A percentile compares a stretch with the other conserved stretches of the same genome.
Conservation (phyloP, 129 eudicot species). For the sunflower (Helianthus annuus) region DNA sequence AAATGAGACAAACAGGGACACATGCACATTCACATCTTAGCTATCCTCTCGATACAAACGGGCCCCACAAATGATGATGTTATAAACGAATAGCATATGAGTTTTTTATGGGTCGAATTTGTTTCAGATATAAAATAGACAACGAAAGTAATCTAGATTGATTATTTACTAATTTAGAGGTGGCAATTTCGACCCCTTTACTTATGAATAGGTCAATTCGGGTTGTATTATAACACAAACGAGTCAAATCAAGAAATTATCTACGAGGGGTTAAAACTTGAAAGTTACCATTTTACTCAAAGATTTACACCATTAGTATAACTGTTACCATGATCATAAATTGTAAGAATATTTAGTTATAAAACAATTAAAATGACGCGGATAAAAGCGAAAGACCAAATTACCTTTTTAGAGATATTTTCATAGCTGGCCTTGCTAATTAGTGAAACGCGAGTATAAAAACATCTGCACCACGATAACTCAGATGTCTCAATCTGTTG, state of each 20-base stretch:
- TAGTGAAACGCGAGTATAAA: constrained; percentile 82
- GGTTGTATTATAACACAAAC: neutral
- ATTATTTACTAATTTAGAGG: neutral
- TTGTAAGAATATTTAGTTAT: neutral
- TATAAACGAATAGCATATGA: neutral
- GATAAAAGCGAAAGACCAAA: neutral
- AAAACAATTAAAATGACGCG: neutral
- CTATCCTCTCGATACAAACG: neutral
- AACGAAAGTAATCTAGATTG: neutral
- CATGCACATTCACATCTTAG: constrained; percentile 19
- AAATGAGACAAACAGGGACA: constrained; percentile 10
- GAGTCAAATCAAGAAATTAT: neutral
- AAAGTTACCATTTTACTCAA: neutral
- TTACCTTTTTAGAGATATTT: constrained; percentile 72
- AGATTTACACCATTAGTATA: neutral
- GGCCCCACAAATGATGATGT: constrained; percentile 15
- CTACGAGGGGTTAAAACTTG: neutral
- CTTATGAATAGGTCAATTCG: neutral
- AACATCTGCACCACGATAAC: constrained; percentile 89
- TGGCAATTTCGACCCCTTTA: neutral
- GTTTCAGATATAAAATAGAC: neutral
- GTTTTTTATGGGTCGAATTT: constrained; percentile 1
- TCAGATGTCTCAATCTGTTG: constrained; percentile 77
- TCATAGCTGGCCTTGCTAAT: constrained; percentile 85
- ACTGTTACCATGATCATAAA: neutral